Percentiles rank a stretch among this genome's conserved stretches.
phyloP scores from a whole-genome alignment of 164 flowering plant genomes.

The Cinnamomum chago region DNA sequence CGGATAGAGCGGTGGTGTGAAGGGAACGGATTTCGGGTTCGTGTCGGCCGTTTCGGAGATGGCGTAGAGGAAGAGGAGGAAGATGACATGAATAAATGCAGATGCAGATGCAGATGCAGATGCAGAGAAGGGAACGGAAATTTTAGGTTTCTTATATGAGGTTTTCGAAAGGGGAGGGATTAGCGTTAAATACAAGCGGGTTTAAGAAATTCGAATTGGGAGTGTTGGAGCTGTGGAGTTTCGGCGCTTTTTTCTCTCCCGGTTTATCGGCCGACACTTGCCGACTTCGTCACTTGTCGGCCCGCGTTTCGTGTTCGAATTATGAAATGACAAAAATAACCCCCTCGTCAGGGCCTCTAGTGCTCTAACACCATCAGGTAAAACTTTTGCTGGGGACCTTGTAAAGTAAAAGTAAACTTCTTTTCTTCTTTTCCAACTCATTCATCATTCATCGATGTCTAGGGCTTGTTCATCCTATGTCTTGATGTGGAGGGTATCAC shows the following conservation, averaged over 20 bases:
- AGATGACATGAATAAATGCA: no score
- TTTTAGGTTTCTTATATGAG: not conserved
- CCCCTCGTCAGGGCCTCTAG: not conserved
- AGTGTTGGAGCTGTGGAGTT: slow-evolving; percentile 8
- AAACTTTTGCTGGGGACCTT: no score
- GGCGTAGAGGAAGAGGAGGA: not conserved
- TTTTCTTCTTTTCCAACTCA: not conserved
- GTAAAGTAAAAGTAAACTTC: no score
- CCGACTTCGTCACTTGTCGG: slow-evolving; percentile 23
- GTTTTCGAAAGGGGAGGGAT: not conserved
- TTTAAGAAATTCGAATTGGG: not conserved
- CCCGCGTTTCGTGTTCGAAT: not conserved
- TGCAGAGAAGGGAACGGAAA: no score
- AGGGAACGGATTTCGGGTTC: slow-evolving; percentile 3
- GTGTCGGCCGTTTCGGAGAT: not conserved
- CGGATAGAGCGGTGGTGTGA: not conserved
- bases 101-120: no score
- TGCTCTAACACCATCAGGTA: no score
- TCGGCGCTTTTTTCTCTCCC: slow-evolving; percentile 40
- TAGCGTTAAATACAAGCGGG: not conserved
- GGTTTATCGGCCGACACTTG: slow-evolving; percentile 31
- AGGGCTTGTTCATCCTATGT: not conserved
- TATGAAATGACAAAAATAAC: slow-evolving; percentile 3
- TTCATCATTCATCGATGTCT: not conserved
- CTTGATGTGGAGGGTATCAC: accelerated